Evolutionary conservation across 2,329 filamentous ascomycete genomes (phyloP), one percentile per base, ranked within the genome.

Genomic region (Didymella segeticola): DNA sequence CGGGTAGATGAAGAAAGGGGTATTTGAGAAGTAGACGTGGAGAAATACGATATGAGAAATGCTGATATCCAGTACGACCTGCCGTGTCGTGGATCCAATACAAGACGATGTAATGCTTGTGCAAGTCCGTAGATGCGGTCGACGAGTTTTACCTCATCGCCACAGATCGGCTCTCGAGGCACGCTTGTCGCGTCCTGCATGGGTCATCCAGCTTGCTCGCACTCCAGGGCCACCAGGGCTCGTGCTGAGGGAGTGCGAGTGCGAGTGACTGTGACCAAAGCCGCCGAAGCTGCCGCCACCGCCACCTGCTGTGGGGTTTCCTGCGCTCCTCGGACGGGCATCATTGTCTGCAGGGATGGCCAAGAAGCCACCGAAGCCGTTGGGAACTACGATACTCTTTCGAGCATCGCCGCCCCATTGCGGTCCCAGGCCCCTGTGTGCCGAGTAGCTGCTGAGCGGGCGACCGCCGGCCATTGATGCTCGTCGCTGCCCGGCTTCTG

Each of bases 291-390:
- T 42, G 26, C 63, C 63, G n/a, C 64, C 61, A 22, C 56, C 61
- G 14, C 58, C 60, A 15, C 55, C 56, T n/a, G 70, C 58, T 7
- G 57, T 57, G 10, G 59, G 41, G 42, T 71, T 57, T 10, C 72
- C 72, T 6, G 71, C 69, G 48, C 70, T 75, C 26, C 66, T 59
- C n/a, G 72, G 73, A 25, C 73, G 54, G 12, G 68, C 71, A 8
- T 69, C 62, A 23, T 37, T 43, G 26, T 70, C 63, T 3, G 68
- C 69, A 1, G 86, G 86, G n/a, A 89, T 80, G 15, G 86, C 84
- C 15, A 89, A 71, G 71, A 86, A 88, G 0, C 86, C 86, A 23
- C 86, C 86, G 56, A 86, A 86, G 2, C 86, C 86, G 66, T 88
- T 88, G 0, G 85, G 85, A 0, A 89, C 85, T n/a, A 88, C 78